These are phyloP conservation scores for Penicillium sp. DNA, from an alignment of 2,329 filamentous ascomycete species.

Conservation along the genomic window DNA sequence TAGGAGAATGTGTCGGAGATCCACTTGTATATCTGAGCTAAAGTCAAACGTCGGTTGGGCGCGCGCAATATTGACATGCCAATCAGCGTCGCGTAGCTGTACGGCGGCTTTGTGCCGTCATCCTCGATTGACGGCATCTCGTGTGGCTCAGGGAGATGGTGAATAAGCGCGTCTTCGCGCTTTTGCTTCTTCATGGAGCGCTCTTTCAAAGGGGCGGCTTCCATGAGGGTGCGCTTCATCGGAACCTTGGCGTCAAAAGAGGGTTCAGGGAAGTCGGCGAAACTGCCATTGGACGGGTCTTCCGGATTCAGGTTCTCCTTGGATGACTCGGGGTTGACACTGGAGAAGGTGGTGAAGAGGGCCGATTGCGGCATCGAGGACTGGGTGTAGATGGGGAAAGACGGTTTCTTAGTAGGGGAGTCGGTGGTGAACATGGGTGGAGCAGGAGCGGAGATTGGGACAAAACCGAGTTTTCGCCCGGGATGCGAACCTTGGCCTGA, in stretches of 20 bases:
- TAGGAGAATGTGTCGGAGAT: conserved; percentile 92
- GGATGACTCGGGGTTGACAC: conserved; percentile 42
- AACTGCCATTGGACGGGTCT: conserved; percentile 42
- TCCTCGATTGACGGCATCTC: conserved; percentile 80
- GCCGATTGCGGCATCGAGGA: conserved; percentile 42
- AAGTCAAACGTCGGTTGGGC: conserved; percentile 73
- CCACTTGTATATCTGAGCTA: conserved; percentile 98
- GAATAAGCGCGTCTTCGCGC: conserved; percentile 49
- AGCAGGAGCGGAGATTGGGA: conserved; percentile 55
- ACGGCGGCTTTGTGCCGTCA: conserved; percentile 80
- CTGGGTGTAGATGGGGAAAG: conserved; percentile 29
- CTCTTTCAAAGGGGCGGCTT: conserved; percentile 69
- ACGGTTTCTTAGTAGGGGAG: conserved; percentile 46
- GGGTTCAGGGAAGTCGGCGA: conserved; percentile 47
- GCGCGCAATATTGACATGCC: conserved; percentile 94
- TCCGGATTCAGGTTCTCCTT: conserved; percentile 46
- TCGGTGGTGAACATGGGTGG: conserved; percentile 45
- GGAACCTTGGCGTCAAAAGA: conserved; percentile 43
- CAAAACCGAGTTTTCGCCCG: conserved; percentile 56
- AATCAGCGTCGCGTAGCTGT: conserved; percentile 92
- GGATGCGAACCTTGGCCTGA: conserved; percentile 52
- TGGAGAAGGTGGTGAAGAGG: conserved; percentile 50
- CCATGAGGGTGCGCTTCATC: conserved; percentile 61
- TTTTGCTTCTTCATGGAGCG: conserved; percentile 65
- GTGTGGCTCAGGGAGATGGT: conserved; percentile 62